A percentile compares a stretch with the other conserved stretches of the same genome.
Conservation (phyloP, 2,329 filamentous ascomycete genomes). For the Microdochium paspali region DNA sequence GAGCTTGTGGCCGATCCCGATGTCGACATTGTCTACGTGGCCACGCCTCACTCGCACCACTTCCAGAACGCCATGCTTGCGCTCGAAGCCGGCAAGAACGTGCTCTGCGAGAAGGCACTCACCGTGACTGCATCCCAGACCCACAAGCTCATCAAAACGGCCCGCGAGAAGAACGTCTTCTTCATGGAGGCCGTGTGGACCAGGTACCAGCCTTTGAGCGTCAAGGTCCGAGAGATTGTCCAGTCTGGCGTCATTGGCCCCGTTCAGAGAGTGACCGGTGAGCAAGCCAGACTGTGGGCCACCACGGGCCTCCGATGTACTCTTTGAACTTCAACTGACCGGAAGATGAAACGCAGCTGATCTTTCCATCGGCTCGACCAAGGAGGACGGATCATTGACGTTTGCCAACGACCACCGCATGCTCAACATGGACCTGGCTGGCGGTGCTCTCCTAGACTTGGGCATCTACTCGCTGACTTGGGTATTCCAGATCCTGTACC, state of each 20-base stretch:
- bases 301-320: too few relatives aligned
- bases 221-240: constrained; percentile 61
- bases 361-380: constrained; percentile 51
- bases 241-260: constrained; percentile 44
- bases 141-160: constrained; percentile 61
- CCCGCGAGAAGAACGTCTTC: constrained; percentile 63
- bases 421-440: constrained; percentile 73
- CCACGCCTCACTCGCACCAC: constrained; percentile 86
- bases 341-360: constrained; percentile 30
- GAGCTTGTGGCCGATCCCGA: constrained; percentile 71
- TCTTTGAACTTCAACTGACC: too few relatives aligned
- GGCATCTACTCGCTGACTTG: constrained; percentile 86
- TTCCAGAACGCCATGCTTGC: constrained; percentile 86
- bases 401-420: constrained; percentile 61
- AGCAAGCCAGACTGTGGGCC: constrained; percentile 9
- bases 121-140: constrained; percentile 76
- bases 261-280: constrained; percentile 50
- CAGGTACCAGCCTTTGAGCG: constrained; percentile 75
- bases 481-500: constrained; percentile 85
- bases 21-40: constrained; percentile 81
- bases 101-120: constrained; percentile 85
- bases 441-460: constrained; percentile 73
- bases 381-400: constrained; percentile 44
- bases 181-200: constrained; percentile 90
- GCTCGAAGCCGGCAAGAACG: constrained; percentile 74